A percentile compares a stretch with the other conserved stretches of the same genome.
phyloP scores from a whole-genome alignment of 2,329 filamentous ascomycete species.

The Verticillium isaacii region DNA sequence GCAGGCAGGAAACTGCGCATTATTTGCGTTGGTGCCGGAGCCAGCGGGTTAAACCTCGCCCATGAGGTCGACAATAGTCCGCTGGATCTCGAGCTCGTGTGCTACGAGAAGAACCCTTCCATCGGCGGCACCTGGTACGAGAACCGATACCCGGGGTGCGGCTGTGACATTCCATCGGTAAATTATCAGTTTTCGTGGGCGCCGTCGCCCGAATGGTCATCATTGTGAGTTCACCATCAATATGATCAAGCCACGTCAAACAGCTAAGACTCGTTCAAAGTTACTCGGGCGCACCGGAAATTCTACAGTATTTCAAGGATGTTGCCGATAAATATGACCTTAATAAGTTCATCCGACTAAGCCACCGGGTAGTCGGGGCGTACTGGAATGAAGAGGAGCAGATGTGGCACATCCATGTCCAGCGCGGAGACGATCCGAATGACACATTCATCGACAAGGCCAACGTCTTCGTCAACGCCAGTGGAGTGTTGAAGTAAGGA shows the following conservation, averaged over 20 bases:
- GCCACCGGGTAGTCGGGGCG: conserved; percentile 24
- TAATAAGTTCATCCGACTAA: conserved; percentile 27
- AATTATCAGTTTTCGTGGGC: conserved; percentile 42
- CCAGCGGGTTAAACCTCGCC: conserved; percentile 18
- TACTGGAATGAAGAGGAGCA: conserved; percentile 18
- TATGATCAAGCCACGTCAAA: too few relatives aligned
- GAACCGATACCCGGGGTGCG: conserved; percentile 20
- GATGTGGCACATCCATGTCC: conserved; percentile 15
- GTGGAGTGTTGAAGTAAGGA: neutral
- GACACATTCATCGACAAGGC: conserved; percentile 13
- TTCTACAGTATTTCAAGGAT: conserved; percentile 46
- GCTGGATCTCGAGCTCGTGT: conserved; percentile 12
- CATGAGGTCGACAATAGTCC: conserved; percentile 15
- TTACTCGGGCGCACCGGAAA: conserved; percentile 50
- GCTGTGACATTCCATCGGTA: conserved; percentile 19
- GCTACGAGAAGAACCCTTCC: conserved; percentile 19
- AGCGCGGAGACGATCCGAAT: neutral
- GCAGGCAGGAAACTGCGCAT: conserved; percentile 19
- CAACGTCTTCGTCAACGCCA: conserved; percentile 2
- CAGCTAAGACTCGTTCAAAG: too few relatives aligned
- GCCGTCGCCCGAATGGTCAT: conserved; percentile 54
- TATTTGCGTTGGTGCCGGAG: conserved; percentile 21
- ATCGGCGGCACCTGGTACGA: conserved; percentile 26
- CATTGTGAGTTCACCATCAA: conserved; percentile 30
- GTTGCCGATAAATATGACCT: conserved; percentile 38